phyloP scores from a whole-genome alignment of 2,329 filamentous ascomycete genomes.

The Coniosporium tulheliwenetii region DNA sequence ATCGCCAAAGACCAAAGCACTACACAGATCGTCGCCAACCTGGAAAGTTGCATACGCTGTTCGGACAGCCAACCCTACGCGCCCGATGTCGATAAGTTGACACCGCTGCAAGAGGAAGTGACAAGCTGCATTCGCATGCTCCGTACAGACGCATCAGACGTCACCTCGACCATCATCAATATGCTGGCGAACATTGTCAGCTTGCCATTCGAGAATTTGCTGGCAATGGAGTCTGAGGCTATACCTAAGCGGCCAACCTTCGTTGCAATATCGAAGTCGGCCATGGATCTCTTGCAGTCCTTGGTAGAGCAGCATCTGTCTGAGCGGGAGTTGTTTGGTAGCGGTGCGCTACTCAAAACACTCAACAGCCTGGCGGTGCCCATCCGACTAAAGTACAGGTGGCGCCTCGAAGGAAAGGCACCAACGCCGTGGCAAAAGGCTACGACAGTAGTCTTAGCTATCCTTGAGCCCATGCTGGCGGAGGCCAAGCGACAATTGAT shows the following conservation, averaged over 20 bases:
- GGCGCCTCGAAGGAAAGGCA: conserved; percentile 54
- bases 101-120: conserved; percentile 54
- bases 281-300: conserved; percentile 54
- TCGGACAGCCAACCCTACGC: conserved; percentile 54
- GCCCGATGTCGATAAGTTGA: conserved; percentile 57
- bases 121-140: conserved; percentile 53
- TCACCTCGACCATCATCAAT: conserved; percentile 51
- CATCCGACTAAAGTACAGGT: conserved; percentile 67
- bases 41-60: conserved; percentile 55
- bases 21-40: conserved; percentile 51
- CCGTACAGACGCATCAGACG: conserved; percentile 46
- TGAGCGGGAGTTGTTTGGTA: conserved; percentile 53
- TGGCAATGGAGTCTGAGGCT: conserved; percentile 3
- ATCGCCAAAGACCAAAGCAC: conserved; percentile 48
- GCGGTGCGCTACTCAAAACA: conserved; percentile 48
- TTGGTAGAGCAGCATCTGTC: conserved; percentile 43
- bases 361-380: conserved; percentile 53
- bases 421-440: conserved; percentile 66
- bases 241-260: conserved; percentile 49
- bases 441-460: conserved; percentile 51
- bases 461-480: conserved; percentile 38
- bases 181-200: conserved; percentile 56
- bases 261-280: conserved; percentile 73
- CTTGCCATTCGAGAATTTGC: conserved; percentile 43
- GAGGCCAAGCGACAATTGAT: conserved; percentile 36